These are phyloP conservation scores for Apophysomyces ossiformis DNA, from an alignment of 371 early-diverging fungal species.

Conservation along the genomic window DNA sequence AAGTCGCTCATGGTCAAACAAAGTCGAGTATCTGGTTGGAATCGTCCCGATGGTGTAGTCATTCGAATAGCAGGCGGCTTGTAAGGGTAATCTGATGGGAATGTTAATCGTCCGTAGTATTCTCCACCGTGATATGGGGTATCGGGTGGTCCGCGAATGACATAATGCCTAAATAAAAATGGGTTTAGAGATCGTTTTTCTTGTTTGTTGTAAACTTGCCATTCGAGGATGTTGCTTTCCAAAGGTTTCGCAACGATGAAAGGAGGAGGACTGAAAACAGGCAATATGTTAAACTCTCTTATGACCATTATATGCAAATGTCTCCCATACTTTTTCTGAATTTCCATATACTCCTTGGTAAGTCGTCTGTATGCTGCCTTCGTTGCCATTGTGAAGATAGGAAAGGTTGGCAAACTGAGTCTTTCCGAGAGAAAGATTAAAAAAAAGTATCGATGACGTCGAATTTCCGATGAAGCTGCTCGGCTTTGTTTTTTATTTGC, in stretches of 20 bases:
- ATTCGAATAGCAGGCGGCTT: slow-evolving; percentile 96
- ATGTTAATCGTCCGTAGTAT: slow-evolving; percentile 94
- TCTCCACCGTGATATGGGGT: slow-evolving; percentile 93
- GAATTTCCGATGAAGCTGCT: background rate
- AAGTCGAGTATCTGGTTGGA: slow-evolving; percentile 87
- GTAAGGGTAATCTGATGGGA: slow-evolving; percentile 96
- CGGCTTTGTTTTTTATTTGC: too few species aligned
- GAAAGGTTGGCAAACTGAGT: background rate
- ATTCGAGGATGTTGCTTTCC: slow-evolving; percentile 94
- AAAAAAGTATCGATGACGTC: background rate
- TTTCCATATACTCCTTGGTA: slow-evolving; percentile 88
- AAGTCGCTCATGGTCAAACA: slow-evolving; percentile 97
- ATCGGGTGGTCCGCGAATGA: slow-evolving; percentile 92
- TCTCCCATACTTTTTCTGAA: slow-evolving; percentile 63
- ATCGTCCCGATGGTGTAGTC: slow-evolving; percentile 91
- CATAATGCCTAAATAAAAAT: slow-evolving; percentile 80
- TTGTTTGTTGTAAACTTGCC: slow-evolving; percentile 59
- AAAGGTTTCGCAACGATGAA: slow-evolving; percentile 89
- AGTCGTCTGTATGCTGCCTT: slow-evolving; percentile 87
- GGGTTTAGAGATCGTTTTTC: background rate
- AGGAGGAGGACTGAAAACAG: slow-evolving; percentile 59
- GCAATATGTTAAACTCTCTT: too few species aligned
- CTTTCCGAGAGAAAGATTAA: background rate
- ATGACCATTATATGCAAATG: background rate
- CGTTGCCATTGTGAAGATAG: slow-evolving; percentile 76